Conservation (phyloP, 495 filamentous ascomycete species). For the Penicillium cosmopolitanum region DNA sequence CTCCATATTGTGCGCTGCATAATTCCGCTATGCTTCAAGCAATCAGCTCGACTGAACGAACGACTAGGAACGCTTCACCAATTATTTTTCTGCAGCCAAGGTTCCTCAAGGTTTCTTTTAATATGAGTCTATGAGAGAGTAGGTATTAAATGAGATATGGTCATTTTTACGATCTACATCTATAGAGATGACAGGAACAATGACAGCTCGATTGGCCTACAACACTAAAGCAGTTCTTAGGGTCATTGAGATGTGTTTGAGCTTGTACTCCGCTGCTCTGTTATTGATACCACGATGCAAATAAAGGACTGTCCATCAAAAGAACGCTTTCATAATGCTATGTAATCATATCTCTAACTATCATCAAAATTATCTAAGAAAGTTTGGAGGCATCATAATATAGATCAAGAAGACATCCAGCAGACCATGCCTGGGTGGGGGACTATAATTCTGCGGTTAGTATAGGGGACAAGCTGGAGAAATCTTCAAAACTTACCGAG, state of each 20-base stretch:
- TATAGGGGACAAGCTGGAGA: constrained; percentile 9
- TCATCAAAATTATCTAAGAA: constrained; percentile 17
- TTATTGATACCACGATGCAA: not conserved
- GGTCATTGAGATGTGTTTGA: not conserved
- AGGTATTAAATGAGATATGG: too few species aligned
- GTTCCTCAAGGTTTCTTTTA: too few species aligned
- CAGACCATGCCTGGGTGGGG: constrained; percentile 95
- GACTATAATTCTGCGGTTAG: constrained; percentile 51
- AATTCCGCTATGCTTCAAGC: not conserved
- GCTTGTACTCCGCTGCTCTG: not conserved
- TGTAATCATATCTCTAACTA: constrained; percentile 4
- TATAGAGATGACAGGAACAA: too few species aligned
- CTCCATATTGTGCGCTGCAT: not conserved
- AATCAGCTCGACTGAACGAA: too few species aligned
- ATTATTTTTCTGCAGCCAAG: too few species aligned
- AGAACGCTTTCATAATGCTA: constrained; percentile 14
- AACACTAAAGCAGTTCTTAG: too few species aligned
- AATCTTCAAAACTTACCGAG: constrained; percentile 64
- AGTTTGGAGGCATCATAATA: constrained; percentile 79
- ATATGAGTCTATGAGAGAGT: too few species aligned
- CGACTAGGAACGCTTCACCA: too few species aligned
- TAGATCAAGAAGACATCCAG: constrained; percentile 89
- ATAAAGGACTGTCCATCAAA: not conserved
- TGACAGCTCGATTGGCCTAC: too few species aligned
- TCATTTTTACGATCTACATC: too few species aligned